Evolutionary conservation across 805 yeast species (phyloP), one percentile per base, ranked within the genome.

Genomic region (Yamadazyma laniorum): DNA sequence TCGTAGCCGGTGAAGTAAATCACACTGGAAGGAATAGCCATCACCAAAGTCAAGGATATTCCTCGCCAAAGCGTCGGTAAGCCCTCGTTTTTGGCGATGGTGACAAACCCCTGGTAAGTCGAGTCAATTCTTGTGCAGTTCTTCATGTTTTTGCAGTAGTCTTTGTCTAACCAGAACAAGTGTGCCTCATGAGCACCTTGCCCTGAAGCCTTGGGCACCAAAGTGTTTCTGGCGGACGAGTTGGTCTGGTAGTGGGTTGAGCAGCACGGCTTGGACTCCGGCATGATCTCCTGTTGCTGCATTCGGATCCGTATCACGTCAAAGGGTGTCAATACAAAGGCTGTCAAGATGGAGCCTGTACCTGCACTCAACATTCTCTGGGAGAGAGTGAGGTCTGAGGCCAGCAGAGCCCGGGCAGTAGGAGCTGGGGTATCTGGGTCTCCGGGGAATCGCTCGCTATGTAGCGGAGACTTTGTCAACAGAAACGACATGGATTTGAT

Each of bases 1-100:
- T 93, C 99, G 58, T 93, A 93, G 0, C 97, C 96, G 1, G 95
- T 85, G 64, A 88, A 93, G 59, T 93, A 93, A 5, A 93, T 90
- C 43, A 93, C 85, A 50, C 91, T 93, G 0, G 96, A 76, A 1
- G 99, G 99, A 1, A 90, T 73, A 0, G 96, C 87, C 95, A 93
- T 93, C 11, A 84, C 41, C 14, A 93, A 63, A 0, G 95, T 87
- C 21, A 91, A 58, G 0, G 91, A 77, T 6, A 93, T 70, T 0
- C 99, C 99, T 37, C 98, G 69, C 91, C 96, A 93, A 13, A 93
- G 66, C 0, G 96, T 82, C 1, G 70, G 34, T 0, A 78, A 18
- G 0, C 99, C 99, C 60, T 93, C 99, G 18, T 75, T 67, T 21
- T 70, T 61, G 3, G 80, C 73, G 30, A 91, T 89, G 29, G 75